Base-by-base conservation (phyloP, 139 green algal species). In the Spirogloea muscicola region DNA sequence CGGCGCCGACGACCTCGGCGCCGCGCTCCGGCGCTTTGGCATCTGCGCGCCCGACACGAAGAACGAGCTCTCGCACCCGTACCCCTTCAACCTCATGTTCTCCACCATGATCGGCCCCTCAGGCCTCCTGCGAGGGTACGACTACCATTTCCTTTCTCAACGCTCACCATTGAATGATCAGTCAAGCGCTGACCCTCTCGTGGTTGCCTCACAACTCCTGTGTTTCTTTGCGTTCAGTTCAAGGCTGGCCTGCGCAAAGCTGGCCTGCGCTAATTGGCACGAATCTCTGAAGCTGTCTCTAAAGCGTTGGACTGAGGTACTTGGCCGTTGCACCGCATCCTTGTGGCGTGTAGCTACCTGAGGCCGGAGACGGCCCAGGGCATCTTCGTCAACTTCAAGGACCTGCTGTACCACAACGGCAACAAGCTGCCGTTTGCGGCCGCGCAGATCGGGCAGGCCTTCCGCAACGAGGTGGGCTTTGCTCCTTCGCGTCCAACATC, bases 41-140 rank as follows among this genome's bases (percentile, higher is more conserved):
- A 87, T 96, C 36, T 93, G 91, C 59, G 84, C 93, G 0, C 94
- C 94, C 1, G 94, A 96, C 62, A 98, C 94, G 43, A 87, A 87
- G 40, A 98, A 98, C 83, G 91, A 91, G 58, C 87, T 99, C 48
- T 88, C 79, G 4, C 69, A 80, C 2, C 93, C 94, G 40, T 98
- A 95, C 85, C 87, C 93, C 49, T 99, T 99, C 90, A 99, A 99
- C 86, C 89, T 99, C 10, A 99, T 98, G 94, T 99, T 99, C 80
- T 85, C 87, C 59, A 87, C 81, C 38, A 33, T 58, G 16, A 87
- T 85, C 29, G 82, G 84, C 25, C 81, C 80, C 55, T 46, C 58
- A 16, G 68, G 68, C 27, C 34, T 74, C 16, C 59, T 74, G 43
- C 55, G 75, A 10, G 68, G 57, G 68, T 77, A 31, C 6, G 39